Evolutionary conservation across 2,329 filamentous ascomycete genomes (phyloP).

Genomic region (Sarocladiaceae sp.): DNA sequence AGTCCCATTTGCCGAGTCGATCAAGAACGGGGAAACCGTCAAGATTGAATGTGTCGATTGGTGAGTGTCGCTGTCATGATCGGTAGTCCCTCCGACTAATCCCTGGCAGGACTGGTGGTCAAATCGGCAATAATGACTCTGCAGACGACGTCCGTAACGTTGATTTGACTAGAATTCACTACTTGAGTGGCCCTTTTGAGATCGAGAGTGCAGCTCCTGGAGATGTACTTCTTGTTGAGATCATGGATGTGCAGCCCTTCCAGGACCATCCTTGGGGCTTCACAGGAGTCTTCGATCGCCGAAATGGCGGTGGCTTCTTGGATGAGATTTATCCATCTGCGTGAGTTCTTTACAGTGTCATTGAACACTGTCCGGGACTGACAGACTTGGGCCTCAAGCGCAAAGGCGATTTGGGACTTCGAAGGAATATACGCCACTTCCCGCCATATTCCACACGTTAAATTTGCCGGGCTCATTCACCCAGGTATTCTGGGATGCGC

Average conservation of each 20-base stretch:
- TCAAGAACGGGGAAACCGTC: slow-evolving; percentile 80
- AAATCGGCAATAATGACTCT: slow-evolving; percentile 83
- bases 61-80: not conserved
- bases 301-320: slow-evolving; percentile 84
- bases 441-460: slow-evolving; percentile 80
- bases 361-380: not conserved
- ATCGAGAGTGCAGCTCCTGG: slow-evolving; percentile 80
- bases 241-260: slow-evolving; percentile 88
- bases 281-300: slow-evolving; percentile 73
- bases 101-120: slow-evolving; percentile 61
- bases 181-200: slow-evolving; percentile 85
- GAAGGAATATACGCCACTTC: slow-evolving; percentile 68
- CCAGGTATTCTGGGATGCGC: slow-evolving; percentile 89
- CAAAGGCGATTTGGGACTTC: slow-evolving; percentile 58
- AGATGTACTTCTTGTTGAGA: slow-evolving; percentile 81
- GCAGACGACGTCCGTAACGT: slow-evolving; percentile 86
- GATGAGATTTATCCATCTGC: slow-evolving; percentile 83
- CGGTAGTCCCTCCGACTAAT: not conserved
- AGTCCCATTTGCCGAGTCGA: slow-evolving; percentile 71
- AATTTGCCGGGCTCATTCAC: slow-evolving; percentile 86
- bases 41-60: slow-evolving; percentile 90
- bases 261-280: slow-evolving; percentile 87
- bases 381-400: slow-evolving; percentile 20
- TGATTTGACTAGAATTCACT: slow-evolving; percentile 80
- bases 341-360: slow-evolving; percentile 38